Conservation (phyloP, 768 basidiomycete species). For the Strobilomyces dryophilus region DNA sequence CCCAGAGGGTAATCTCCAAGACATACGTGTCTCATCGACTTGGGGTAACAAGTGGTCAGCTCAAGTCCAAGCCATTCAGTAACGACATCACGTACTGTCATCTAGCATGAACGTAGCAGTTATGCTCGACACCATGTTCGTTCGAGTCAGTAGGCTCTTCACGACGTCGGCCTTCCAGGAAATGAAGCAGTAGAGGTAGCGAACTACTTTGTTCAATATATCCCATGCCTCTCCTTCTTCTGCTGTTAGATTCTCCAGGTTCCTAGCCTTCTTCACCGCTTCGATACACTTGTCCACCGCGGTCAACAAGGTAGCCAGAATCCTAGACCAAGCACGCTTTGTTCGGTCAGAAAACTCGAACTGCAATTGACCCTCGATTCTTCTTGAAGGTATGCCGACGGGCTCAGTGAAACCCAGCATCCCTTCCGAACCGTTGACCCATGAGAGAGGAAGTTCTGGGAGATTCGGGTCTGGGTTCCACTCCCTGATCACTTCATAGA, state of each 20-base stretch:
- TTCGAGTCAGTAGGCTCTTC: neutral
- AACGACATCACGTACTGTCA: neutral
- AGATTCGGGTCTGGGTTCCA: neutral
- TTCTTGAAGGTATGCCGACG: neutral
- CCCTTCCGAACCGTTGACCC: neutral
- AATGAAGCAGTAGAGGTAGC: neutral
- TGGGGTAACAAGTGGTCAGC: too few species aligned
- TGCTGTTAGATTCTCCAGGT: neutral
- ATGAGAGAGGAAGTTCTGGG: neutral
- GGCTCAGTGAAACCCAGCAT: neutral
- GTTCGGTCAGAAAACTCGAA: neutral
- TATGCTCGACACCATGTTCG: neutral
- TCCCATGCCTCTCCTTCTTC: neutral
- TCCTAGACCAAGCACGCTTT: neutral
- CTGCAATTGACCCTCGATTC: neutral
- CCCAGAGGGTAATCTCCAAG: neutral
- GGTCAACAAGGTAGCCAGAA: neutral
- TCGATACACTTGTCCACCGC: neutral
- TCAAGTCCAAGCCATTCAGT: neutral
- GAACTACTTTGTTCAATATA: neutral
- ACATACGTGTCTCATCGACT: neutral
- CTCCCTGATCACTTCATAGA: neutral
- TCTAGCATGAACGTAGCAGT: neutral
- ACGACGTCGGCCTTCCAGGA: neutral
- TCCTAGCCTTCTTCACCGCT: neutral